Percentiles rank a stretch among this genome's conserved stretches.
Evolutionary conservation across 306 rosid species (phyloP).

Genomic region (Lupinus albus): DNA sequence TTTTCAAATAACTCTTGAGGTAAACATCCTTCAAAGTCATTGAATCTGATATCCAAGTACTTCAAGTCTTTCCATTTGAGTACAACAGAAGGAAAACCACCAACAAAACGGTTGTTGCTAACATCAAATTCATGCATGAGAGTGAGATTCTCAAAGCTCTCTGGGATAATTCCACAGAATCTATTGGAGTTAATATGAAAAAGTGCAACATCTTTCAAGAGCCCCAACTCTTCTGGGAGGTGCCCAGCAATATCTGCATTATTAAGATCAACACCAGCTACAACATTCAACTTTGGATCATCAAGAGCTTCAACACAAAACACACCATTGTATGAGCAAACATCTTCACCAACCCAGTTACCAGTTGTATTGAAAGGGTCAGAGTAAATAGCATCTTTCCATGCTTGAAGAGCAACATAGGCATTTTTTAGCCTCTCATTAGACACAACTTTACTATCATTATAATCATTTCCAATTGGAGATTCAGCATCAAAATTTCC

Average conservation of each 20-base stretch:
- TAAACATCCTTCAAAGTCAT: constrained; percentile 53
- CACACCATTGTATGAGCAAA: constrained; percentile 59
- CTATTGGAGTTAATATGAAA: constrained; percentile 61
- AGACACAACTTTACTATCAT: not conserved
- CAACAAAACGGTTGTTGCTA: constrained; percentile 61
- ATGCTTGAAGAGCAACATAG: constrained; percentile 51
- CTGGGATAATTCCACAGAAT: constrained; percentile 57
- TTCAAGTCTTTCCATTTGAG: constrained; percentile 46
- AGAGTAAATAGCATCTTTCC: constrained; percentile 49
- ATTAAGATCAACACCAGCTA: constrained; percentile 58
- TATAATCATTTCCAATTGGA: not conserved
- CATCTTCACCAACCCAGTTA: constrained; percentile 54
- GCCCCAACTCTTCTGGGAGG: constrained; percentile 47
- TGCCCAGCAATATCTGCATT: constrained; percentile 55
- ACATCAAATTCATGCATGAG: constrained; percentile 53
- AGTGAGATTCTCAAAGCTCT: constrained; percentile 35
- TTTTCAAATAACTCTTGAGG: constrained; percentile 51
- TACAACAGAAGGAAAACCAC: constrained; percentile 45
- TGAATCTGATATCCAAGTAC: constrained; percentile 52
- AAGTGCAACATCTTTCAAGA: constrained; percentile 49
- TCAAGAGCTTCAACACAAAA: constrained; percentile 56
- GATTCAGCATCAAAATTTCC: not conserved
- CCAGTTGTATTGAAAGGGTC: constrained; percentile 46
- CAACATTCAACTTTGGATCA: constrained; percentile 44
- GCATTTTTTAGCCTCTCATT: constrained; percentile 46